A percentile compares a stretch with the other conserved stretches of the same genome.
Evolutionary conservation across 345 rosid species (phyloP).

Genomic region (Turnera subulata): DNA sequence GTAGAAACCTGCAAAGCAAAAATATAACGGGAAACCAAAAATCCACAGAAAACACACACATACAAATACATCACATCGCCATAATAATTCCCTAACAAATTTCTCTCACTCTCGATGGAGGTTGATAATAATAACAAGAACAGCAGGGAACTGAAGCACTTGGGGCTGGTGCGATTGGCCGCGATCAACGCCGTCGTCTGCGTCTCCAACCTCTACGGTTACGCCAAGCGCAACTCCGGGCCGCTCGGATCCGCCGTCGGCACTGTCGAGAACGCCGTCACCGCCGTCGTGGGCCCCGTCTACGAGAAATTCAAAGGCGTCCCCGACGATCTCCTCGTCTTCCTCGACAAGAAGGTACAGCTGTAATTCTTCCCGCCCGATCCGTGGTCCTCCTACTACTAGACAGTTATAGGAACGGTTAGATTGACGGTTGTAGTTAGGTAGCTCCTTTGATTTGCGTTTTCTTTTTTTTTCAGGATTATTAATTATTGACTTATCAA

Average conservation of each 20-base stretch:
- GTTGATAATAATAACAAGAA: constrained; percentile 30
- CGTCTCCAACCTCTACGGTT: constrained; percentile 54
- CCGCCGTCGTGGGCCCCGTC: constrained; percentile 62
- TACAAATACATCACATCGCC: background rate
- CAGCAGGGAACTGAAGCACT: constrained; percentile 51
- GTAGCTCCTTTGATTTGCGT: too few species aligned
- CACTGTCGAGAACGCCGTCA: constrained; percentile 63
- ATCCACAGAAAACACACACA: background rate
- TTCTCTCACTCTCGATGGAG: constrained; percentile 34
- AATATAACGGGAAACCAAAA: background rate
- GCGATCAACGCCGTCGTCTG: constrained; percentile 48
- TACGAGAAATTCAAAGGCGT: constrained; percentile 50
- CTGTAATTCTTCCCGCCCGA: background rate
- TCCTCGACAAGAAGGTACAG: constrained; percentile 80
- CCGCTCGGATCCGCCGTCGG: constrained; percentile 64
- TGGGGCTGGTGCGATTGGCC: constrained; percentile 59
- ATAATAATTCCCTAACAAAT: background rate
- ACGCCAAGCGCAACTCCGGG: constrained; percentile 77
- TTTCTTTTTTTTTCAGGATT: too few species aligned
- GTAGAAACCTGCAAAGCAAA: background rate
- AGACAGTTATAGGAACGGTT: too few species aligned
- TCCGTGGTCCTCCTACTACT: background rate
- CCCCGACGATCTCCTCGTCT: constrained; percentile 66
- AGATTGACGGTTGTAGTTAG: background rate
- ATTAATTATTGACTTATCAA: too few species aligned